Base-by-base conservation (phyloP, 2,329 filamentous ascomycete genomes). In the Sporothrix brasiliensis region DNA sequence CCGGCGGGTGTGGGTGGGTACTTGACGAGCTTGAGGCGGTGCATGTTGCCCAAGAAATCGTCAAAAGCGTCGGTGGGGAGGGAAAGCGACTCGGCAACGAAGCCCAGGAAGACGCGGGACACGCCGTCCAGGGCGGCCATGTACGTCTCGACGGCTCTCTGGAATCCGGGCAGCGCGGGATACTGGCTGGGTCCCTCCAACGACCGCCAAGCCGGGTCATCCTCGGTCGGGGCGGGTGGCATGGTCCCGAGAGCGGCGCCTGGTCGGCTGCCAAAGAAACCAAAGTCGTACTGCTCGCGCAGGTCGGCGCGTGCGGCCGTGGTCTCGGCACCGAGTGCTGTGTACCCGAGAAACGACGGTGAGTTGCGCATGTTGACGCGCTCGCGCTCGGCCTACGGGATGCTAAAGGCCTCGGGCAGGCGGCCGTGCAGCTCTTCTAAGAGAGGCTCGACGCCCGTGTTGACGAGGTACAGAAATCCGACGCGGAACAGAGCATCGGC, bases 291-390 rank as follows among this genome's bases (percentile, higher is more conserved):
- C 73, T 89, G 87, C 75, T 89, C 87, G 21, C 87, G 78, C 39
- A 80, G 77, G 74, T 89, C 87, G n/a, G 77, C 74, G 70, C 78
- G 77, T 0, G 85, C 84, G 0, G 84, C 83, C 1, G 87, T 89
- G 0, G 79, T 86, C 75, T 89, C 87, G 24, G 84, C 80, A 0
- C 86, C 86, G 21, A 83, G 82, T 0, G 80, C 82, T 71, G 84
- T 86, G 75, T 88, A 89, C 0, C 87, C 87, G 1, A 89, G 78
- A 70, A 89, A 88, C 75, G 88, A 87, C 13, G 86, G 85, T 1
- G 85, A 88, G 53, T 87, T 85, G 47, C 81, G 77, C 41, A 86
- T 79, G 0, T 81, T 81, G 13, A 85, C 76, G 1, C 74, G 74
- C 0, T 76, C 75, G 69, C 86, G 86, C 11, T 78, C 75, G 4